A percentile compares a stretch with the other conserved stretches of the same genome.
Conservation (phyloP, 1,284 basidiomycete species). For the Marasmius oreades region DNA sequence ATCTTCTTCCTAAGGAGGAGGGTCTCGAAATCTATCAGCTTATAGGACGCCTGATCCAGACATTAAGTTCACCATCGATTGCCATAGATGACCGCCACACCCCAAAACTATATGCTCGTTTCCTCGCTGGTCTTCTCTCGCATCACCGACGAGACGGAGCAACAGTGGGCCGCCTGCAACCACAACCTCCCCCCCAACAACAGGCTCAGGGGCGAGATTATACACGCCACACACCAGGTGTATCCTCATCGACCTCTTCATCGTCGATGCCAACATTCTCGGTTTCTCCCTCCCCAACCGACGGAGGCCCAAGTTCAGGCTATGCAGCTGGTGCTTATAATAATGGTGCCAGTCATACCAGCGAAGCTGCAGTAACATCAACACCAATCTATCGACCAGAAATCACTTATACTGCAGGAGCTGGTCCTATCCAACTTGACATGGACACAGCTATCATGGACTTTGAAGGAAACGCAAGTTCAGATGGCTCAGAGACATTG, state of each 20-base stretch:
- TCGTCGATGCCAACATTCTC: constrained; percentile 18
- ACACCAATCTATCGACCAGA: constrained; percentile 41
- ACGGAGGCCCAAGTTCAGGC: constrained; percentile 15
- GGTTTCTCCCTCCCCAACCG: constrained; percentile 12
- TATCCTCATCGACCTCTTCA: constrained; percentile 11
- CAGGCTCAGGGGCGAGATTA: constrained; percentile 12
- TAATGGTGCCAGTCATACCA: not conserved
- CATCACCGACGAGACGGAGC: constrained; percentile 65
- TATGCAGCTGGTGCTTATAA: constrained; percentile 3
- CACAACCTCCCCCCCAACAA: constrained; percentile 37
- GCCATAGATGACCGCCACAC: constrained; percentile 82
- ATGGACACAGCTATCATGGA: constrained; percentile 25
- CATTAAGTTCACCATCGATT: constrained; percentile 66
- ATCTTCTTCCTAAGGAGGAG: constrained; percentile 55
- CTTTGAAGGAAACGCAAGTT: constrained; percentile 32
- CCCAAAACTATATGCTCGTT: constrained; percentile 76
- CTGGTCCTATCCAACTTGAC: constrained; percentile 38
- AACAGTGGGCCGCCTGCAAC: constrained; percentile 44
- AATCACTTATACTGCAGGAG: constrained; percentile 36
- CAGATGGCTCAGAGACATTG: constrained; percentile 53
- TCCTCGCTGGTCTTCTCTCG: constrained; percentile 65
- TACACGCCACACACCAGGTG: not conserved
- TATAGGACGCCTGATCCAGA: constrained; percentile 70
- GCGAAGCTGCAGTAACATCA: constrained; percentile 17
- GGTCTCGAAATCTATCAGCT: constrained; percentile 68